phyloP scores from a whole-genome alignment of 805 yeast genomes.

The Metschnikowia koreensis region DNA sequence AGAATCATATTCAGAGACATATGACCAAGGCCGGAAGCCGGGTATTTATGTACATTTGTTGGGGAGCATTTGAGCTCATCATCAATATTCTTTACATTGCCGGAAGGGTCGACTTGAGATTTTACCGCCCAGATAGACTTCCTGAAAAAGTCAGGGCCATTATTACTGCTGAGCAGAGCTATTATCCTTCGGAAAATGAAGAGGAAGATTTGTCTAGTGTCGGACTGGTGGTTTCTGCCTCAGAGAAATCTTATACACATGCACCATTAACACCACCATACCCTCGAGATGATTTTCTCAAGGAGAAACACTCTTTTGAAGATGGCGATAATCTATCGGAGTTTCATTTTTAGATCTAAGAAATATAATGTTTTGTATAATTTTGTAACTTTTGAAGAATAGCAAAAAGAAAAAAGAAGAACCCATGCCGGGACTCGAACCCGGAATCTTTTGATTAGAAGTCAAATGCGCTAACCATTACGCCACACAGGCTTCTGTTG shows the following conservation, averaged over 20 bases:
- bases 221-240: constrained; percentile 9
- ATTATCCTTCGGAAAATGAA: constrained; percentile 31
- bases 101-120: constrained; percentile 71
- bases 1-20: constrained; percentile 22
- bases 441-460: constrained; percentile 19
- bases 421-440: constrained; percentile 22
- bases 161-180: constrained; percentile 43
- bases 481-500: constrained; percentile 19
- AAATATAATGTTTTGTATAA: not conserved
- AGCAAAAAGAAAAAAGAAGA: not conserved
- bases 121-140: constrained; percentile 71
- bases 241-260: constrained; percentile 11
- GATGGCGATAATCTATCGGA: constrained; percentile 18
- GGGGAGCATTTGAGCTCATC: constrained; percentile 65
- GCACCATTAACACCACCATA: constrained; percentile 17
- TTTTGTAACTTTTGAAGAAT: not conserved
- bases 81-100: constrained; percentile 56
- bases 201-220: constrained; percentile 15
- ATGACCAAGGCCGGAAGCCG: constrained; percentile 32
- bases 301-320: constrained; percentile 3
- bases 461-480: constrained; percentile 21
- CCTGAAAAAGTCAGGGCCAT: constrained; percentile 39
- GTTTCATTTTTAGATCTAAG: constrained; percentile 13
- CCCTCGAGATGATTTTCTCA: constrained; percentile 15
- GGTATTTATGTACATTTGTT: constrained; percentile 61